Evolutionary conservation across 78 protist species (phyloP), one percentile per base, ranked within the genome.

Genomic region (Dictyostelium capitatum): DNA sequence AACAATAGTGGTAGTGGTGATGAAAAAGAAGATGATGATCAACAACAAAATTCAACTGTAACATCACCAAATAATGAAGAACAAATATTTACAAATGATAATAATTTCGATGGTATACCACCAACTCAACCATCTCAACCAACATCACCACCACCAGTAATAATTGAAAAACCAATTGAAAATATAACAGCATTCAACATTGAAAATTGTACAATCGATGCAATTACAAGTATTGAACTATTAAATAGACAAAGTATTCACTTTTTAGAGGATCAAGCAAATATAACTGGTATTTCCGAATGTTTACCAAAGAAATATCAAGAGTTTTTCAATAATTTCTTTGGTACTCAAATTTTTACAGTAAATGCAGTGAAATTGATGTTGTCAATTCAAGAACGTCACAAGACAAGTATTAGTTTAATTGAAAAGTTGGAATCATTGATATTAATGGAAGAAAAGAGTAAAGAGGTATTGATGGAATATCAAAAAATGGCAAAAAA

Each of bases 391-490:
- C 93, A 87, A 48, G 93, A 87, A 41, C 51, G 84, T 28, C 93
- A 87, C 56, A 85, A 75, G 19, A 74, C 93, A 12, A 57, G 72
- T 19, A 87, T 87, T 14, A 48, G 79, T 30, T 53, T 65, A 28
- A 77, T 87, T 17, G 93, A 87, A 43, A 74, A 87, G 32, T 70
- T 87, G 6, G 93, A 87, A 43, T 87, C 93, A 37, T 74, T 87
- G 53, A 87, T 87, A 50, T 25, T 46, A 20, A 87, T 87, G 93
- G 93, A 87, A 37, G 93, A 87, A 79, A 87, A 87, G 51, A 77
- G 84, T 1, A 87, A 87, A 64, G 93, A 87, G 54, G 72, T 77
- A 8, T 47, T 87, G n/a, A 87, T 87, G 70, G 93, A 87, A 12
- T 77, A 87, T 17, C 93, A 87, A 62, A 56, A 47, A 43, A 54